Base-by-base conservation (phyloP, 169 alveolate genomes). In the Theileria luwenshuni region DNA sequence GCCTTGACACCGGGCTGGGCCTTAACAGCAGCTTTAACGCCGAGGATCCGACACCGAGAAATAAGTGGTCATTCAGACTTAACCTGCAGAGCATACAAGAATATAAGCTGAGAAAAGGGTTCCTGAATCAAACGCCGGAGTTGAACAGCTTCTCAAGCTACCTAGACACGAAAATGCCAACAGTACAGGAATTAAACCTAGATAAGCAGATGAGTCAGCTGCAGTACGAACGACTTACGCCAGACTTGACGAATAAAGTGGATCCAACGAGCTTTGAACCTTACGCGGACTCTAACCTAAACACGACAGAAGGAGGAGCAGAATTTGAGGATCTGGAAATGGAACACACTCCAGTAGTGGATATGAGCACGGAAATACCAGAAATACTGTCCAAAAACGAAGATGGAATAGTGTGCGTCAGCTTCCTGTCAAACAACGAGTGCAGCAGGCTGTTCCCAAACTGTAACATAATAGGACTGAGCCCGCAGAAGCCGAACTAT, bases 361-460 rank as follows among this genome's bases (percentile, higher is more conserved):
- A n/a, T n/a, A 6, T 25, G 17, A 5, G 15, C 5, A 10, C 10
- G 17, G 76, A 68, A 7, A 19, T 61, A 64, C 83, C 83, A 1
- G 64, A 77, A 21, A 79, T 79, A 48, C 64, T 75, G 33, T 41
- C 80, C 0, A 74, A 76, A 8, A 74, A 69, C 32, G 87, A 79
- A 10, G 77, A 79, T 42, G 83, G 87, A 7, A 8, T 79, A 5
- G 69, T 79, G 0, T 67, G 77, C 30, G 76, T 58, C 33, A 72
- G 62, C 64, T 79, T 77, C 76, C 64, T 79, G 15, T 59, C 87
- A 8, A 76, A 71, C 17, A 58, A 58, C 35, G 87, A 79, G 51
- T 79, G 87, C 64, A 79, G 71, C 64, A 61, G 69, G 33, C 65
- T 79, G 19, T 79, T 79, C 48, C 87, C 87, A 0, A 69, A 79